Percentiles rank a stretch among this genome's conserved stretches.
These are phyloP conservation scores for Aspergillus quadricinctus DNA, from an alignment of 2,329 filamentous ascomycete species.

Conservation along the genomic window DNA sequence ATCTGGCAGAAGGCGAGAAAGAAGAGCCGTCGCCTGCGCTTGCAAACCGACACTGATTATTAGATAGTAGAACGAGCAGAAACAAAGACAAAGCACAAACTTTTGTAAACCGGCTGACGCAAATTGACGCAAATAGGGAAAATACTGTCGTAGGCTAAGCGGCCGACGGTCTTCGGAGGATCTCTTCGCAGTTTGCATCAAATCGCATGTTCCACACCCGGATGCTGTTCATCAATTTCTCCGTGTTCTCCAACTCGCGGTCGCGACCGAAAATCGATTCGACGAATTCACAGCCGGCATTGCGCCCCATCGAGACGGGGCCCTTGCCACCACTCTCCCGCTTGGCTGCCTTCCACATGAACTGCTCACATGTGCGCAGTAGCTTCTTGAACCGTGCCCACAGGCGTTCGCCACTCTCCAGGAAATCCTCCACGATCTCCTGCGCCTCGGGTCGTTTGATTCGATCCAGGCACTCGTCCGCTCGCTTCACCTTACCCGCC, in stretches of 20 bases:
- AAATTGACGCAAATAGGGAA: not conserved
- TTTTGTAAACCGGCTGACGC: not conserved
- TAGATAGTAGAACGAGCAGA: not conserved
- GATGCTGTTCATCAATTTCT: conserved; percentile 87
- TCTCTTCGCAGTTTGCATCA: conserved; percentile 91
- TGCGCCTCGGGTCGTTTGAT: conserved; percentile 69
- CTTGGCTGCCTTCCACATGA: conserved; percentile 89
- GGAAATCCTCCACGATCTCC: conserved; percentile 84
- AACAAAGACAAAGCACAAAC: conserved; percentile 6
- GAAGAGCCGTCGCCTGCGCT: not conserved
- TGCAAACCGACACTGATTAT: not conserved
- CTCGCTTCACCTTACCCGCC: conserved; percentile 87
- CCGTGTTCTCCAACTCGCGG: conserved; percentile 80
- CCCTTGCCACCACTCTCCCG: conserved; percentile 58
- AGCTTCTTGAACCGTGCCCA: conserved; percentile 80
- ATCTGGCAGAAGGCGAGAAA: conserved; percentile 2
- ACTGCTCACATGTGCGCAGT: conserved; percentile 85
- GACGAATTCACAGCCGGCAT: conserved; percentile 90
- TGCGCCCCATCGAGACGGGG: conserved; percentile 74
- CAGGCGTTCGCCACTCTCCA: conserved; percentile 80
- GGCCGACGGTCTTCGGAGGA: conserved; percentile 57
- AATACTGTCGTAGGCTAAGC: conserved; percentile 21
- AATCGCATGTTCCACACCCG: conserved; percentile 89
- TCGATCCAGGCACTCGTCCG: conserved; percentile 69
- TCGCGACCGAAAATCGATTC: conserved; percentile 92